Evolutionary conservation across 441 rosid genomes (phyloP), one percentile per base, ranked within the genome.

Genomic region (Melastoma candidum): DNA sequence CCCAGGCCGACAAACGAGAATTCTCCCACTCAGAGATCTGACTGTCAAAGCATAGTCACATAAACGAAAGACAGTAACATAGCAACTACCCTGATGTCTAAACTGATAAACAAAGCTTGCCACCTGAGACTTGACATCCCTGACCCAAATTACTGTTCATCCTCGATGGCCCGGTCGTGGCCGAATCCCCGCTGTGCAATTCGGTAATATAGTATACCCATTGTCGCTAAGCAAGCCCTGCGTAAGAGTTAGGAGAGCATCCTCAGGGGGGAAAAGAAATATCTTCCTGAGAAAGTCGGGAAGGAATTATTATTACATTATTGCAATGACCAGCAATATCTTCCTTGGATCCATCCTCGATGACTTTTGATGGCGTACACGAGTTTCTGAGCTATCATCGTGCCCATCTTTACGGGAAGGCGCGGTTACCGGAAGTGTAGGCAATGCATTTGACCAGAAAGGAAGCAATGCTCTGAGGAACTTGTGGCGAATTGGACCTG

Each of bases 361-460:
- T 48, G 82, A 62, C 71, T 82, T 77, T 60, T 78, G 87, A 60
- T 77, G 90, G 72, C 84, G 80, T 29, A 48, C 22, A 51, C 87
- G 95, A 44, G 79, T 82, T 64, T 89, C 99, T 49, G 75, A 26
- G 59, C 59, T 69, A 68, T 81, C 95, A 57, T 84, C 92, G 61
- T 76, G 47, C 54, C 74, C 69, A 57, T 83, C 95, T 62, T 80
- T 93, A 41, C 93, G 95, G 11, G 85, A 68, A 63, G 99, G 99
- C 63, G 95, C 99, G 52, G 90, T 89, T 56, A 93, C 99, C 2
- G 97, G 99, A 64, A 93, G 74, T 41, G 88, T 83, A 48, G 99
- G 99, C 61, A 93, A 75, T 57, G 99, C 78, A 77, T 78, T 89
- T 69, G 99, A 93, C 97, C 99, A 93, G 76, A 93, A 93, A 26